Conservation (phyloP, 225 moss, liverwort and hornwort species). For the Anthoceros angustus region DNA sequence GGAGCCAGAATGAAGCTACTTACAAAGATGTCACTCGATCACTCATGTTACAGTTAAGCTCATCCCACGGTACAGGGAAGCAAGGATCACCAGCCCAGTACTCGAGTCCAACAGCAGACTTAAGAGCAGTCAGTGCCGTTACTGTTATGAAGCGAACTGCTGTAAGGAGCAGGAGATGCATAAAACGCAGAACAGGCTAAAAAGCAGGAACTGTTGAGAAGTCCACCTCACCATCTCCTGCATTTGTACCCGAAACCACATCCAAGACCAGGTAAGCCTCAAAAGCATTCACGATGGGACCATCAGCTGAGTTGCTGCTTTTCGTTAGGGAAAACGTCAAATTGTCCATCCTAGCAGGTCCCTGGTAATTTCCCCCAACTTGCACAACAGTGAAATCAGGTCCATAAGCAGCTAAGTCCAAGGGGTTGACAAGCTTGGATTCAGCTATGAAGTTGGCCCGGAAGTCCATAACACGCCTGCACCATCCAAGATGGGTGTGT, state of each 20-base stretch:
- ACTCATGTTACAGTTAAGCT: conserved; percentile 8
- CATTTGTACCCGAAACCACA: background rate
- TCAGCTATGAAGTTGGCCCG: background rate
- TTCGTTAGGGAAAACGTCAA: background rate
- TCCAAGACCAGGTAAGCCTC: background rate
- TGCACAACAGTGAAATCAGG: background rate
- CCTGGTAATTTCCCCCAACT: background rate
- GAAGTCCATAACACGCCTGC: background rate
- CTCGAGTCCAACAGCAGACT: background rate
- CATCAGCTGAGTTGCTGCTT: background rate
- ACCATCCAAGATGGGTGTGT: too few species aligned
- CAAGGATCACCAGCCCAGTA: conserved; percentile 20
- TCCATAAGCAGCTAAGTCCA: background rate
- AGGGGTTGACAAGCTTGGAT: background rate
- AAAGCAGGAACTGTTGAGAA: too few species aligned
- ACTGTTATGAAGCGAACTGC: background rate
- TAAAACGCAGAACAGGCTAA: too few species aligned
- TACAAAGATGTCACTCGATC: background rate
- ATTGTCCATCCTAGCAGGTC: background rate
- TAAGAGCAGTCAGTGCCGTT: background rate
- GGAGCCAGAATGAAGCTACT: background rate
- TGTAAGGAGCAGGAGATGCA: background rate
- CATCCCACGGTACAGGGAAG: conserved; percentile 12
- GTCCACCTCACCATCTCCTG: background rate
- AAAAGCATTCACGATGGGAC: background rate